Conservation (phyloP, 2,329 filamentous ascomycete genomes). For the Pseudogymnoascus pannorum region DNA sequence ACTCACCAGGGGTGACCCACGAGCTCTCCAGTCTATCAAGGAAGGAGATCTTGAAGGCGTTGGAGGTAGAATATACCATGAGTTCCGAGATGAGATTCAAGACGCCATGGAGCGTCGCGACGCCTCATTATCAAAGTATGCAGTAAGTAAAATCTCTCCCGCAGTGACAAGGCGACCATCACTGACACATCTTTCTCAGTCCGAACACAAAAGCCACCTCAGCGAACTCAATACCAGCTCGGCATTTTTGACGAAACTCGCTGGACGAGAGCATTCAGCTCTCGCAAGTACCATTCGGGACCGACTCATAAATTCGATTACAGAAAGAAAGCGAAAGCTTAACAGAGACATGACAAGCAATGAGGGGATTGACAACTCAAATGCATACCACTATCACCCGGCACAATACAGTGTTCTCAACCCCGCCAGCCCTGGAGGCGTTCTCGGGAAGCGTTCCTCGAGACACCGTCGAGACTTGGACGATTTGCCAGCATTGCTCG, state of each 20-base stretch:
- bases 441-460: constrained; percentile 56
- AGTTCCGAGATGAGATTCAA: constrained; percentile 81
- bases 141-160: constrained; percentile 48
- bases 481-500: constrained; percentile 47
- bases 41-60: constrained; percentile 40
- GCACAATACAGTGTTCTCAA: constrained; percentile 62
- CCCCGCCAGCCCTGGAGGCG: constrained; percentile 55
- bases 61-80: constrained; percentile 76
- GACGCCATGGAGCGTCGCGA: constrained; percentile 83
- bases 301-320: constrained; percentile 59
- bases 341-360: constrained; percentile 61
- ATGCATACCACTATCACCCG: constrained; percentile 57
- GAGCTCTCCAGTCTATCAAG: constrained; percentile 21
- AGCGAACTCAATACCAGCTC: constrained; percentile 53
- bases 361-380: constrained; percentile 56
- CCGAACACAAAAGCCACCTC: constrained; percentile 55
- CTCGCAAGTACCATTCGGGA: constrained; percentile 56
- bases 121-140: constrained; percentile 70
- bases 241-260: constrained; percentile 55
- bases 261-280: constrained; percentile 52
- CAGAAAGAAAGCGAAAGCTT: constrained; percentile 56
- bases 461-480: constrained; percentile 53
- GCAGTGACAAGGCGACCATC: constrained; percentile 9
- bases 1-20: constrained; percentile 29
- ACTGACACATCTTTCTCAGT: constrained; percentile 35